Percentiles rank a stretch among this genome's conserved stretches.
Evolutionary conservation across 1,284 basidiomycete genomes (phyloP).

Genomic region (Rhodofomes roseus): DNA sequence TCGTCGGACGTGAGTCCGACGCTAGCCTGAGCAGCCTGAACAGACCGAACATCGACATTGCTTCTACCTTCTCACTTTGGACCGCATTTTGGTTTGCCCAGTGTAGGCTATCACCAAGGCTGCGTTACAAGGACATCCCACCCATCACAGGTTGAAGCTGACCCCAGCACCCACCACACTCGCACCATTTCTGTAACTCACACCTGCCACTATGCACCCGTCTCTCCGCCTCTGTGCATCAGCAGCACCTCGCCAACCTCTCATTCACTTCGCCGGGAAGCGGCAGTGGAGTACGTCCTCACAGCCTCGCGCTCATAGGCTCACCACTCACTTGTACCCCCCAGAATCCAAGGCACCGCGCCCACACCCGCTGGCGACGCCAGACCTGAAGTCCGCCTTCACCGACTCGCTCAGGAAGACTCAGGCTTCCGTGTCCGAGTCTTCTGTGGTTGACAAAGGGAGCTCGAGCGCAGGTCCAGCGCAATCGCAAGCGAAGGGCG

Average conservation of each 20-base stretch:
- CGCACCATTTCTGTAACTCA: constrained; percentile 2
- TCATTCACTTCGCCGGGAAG: constrained; percentile 80
- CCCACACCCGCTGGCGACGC: constrained; percentile 75
- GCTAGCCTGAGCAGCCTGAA: constrained; percentile 12
- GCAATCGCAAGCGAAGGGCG: constrained; percentile 6
- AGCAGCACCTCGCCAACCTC: constrained; percentile 51
- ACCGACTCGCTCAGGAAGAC: constrained; percentile 54
- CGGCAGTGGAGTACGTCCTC: constrained; percentile 52
- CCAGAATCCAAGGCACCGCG: constrained; percentile 58
- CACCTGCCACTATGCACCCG: constrained; percentile 39
- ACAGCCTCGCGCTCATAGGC: background rate
- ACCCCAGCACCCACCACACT: background rate
- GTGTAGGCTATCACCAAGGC: too few species aligned
- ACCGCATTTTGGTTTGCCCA: background rate
- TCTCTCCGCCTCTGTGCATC: constrained; percentile 37
- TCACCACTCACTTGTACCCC: constrained; percentile 6
- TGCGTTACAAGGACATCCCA: too few species aligned
- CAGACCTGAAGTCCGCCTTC: constrained; percentile 64
- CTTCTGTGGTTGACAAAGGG: constrained; percentile 11
- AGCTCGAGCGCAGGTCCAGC: constrained; percentile 19
- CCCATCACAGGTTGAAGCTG: background rate
- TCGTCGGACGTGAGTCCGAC: constrained; percentile 29
- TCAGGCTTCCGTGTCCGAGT: constrained; percentile 19
- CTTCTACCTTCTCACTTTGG: background rate
- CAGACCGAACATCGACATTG: constrained; percentile 13